Evolutionary conservation across 805 yeast species (phyloP).

Genomic region (Wickerhamomyces strasburgensis): DNA sequence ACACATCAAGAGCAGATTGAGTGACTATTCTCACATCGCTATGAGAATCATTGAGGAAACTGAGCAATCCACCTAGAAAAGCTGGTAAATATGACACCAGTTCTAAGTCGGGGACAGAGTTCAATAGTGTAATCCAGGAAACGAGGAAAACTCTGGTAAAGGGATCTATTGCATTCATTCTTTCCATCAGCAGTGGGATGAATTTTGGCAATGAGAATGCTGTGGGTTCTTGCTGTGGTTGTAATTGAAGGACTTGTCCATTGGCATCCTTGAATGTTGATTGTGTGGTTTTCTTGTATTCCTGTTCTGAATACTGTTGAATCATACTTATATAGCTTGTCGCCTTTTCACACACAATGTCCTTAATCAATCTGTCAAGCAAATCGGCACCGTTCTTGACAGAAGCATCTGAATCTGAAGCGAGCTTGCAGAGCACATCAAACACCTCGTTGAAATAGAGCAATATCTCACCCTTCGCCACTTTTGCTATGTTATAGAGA

Average conservation of each 20-base stretch:
- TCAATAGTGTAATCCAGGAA: constrained; percentile 89
- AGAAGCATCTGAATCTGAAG: constrained; percentile 85
- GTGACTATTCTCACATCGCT: constrained; percentile 86
- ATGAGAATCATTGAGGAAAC: constrained; percentile 76
- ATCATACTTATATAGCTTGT: constrained; percentile 78
- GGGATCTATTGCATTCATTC: constrained; percentile 90
- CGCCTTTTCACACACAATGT: constrained; percentile 92
- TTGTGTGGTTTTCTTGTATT: constrained; percentile 32
- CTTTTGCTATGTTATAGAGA: constrained; percentile 90
- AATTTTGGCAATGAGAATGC: constrained; percentile 85
- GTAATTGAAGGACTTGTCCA: constrained; percentile 57
- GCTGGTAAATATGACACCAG: constrained; percentile 83
- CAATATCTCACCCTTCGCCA: constrained; percentile 91
- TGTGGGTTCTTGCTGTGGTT: constrained; percentile 52
- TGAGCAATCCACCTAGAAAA: constrained; percentile 76
- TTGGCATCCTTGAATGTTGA: constrained; percentile 42
- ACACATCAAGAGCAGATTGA: constrained; percentile 64
- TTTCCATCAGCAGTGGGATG: constrained; percentile 84
- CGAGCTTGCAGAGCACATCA: constrained; percentile 84
- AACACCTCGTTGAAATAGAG: constrained; percentile 91
- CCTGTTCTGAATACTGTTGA: constrained; percentile 42
- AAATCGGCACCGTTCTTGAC: constrained; percentile 95
- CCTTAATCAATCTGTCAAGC: constrained; percentile 84
- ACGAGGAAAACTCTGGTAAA: constrained; percentile 87
- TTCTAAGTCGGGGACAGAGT: constrained; percentile 89